Evolutionary conservation across 2,329 filamentous ascomycete species (phyloP), one percentile per base, ranked within the genome.

Genomic region (Trichoderma gracile): DNA sequence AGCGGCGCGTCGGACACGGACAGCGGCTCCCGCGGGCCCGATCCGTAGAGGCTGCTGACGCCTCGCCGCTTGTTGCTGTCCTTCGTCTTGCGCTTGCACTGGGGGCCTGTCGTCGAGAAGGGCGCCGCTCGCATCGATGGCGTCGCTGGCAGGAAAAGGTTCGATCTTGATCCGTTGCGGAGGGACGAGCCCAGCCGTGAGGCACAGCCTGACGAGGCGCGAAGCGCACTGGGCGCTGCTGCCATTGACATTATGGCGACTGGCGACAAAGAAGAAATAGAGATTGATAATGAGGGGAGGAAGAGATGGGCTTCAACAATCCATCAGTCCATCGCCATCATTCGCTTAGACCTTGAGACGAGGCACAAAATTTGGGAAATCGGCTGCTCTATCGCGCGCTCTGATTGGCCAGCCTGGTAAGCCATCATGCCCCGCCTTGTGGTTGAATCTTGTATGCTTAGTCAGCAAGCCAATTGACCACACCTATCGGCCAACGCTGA

Each of bases 51-150:
- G 25, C 88, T 89, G 63, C 92, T 97, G 59, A 97, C 86, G 50
- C 93, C 94, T 67, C 95, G 90, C 67, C 86, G 80, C 69, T 84
- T 88, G 81, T 92, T 97, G 79, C 86, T 86, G 80, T 97, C 93
- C 73, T 87, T 86, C 67, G 73, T 77, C 73, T 78, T 80, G 76
- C 80, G 79, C 72, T 79, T 78, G 69, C 77, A 81, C 70, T 78
- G 80, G 68, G 76, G 79, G 68, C 78, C 78, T 58, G 84, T 83
- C 65, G 86, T 88, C 56, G 87, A 86, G 76, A 87, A 84, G 68
- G 73, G 71, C 46, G 66, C 63, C 46, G 66, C 63, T 68, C 68
- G 67, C 10, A 67, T 67, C 40, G 67, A 38, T 38, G 33, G 10
- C 33, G 33, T 38, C 10, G 33, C 10, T 10, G 33, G 40, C 19